Evolutionary conservation across 768 basidiomycete species (phyloP).

Genomic region (Leccinum subtestaceum): DNA sequence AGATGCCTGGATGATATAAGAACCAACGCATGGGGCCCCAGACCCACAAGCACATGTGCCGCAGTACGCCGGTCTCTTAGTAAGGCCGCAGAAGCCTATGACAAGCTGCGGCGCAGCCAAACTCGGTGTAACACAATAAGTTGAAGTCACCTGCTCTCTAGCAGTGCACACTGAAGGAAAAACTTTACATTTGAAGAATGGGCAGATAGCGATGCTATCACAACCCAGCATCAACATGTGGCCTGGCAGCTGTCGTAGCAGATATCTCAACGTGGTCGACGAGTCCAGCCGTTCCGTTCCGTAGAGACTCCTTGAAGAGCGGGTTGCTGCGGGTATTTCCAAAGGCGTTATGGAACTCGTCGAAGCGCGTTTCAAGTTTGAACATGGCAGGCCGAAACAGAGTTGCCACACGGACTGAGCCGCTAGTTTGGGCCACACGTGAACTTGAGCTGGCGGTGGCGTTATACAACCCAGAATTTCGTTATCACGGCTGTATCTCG

Average conservation of each 20-base stretch:
- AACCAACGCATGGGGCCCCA: neutral
- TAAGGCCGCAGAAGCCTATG: neutral
- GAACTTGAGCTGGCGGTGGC: neutral
- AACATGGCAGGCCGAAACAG: neutral
- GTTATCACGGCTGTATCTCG: neutral
- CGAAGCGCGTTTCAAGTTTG: neutral
- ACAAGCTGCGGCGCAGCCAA: slow-evolving; percentile 1
- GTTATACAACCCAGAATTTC: neutral
- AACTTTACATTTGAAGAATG: neutral
- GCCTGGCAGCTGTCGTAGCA: neutral
- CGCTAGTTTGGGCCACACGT: neutral
- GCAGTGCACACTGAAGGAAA: neutral
- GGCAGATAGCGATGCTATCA: neutral
- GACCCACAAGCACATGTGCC: neutral
- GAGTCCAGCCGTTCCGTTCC: neutral
- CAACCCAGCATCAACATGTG: neutral
- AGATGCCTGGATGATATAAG: neutral
- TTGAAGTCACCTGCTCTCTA: neutral
- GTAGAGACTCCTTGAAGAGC: neutral
- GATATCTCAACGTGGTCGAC: neutral
- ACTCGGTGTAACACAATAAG: neutral
- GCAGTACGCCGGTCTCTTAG: neutral
- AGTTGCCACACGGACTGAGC: neutral
- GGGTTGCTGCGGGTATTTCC: neutral
- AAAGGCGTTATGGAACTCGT: neutral